These are phyloP conservation scores for Ophiosphaerella korrae DNA, from an alignment of 2,329 filamentous ascomycete genomes.

Conservation along the genomic window DNA sequence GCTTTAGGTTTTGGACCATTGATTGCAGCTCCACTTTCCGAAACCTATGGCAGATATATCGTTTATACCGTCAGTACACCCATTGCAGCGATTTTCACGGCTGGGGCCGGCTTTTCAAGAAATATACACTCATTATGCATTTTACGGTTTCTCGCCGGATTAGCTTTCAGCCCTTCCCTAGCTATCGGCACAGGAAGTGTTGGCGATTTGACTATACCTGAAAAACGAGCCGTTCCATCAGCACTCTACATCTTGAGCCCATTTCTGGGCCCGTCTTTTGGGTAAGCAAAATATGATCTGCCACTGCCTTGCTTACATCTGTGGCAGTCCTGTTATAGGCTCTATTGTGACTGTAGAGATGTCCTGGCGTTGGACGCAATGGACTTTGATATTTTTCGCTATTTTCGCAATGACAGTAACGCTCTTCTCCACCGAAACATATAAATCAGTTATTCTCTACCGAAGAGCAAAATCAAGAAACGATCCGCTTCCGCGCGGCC, in stretches of 20 bases:
- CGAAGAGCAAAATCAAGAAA: not conserved
- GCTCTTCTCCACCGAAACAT: not conserved
- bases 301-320: too few species aligned
- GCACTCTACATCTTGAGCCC: constrained; percentile 43
- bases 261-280: constrained; percentile 43
- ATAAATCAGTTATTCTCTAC: not conserved
- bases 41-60: constrained; percentile 59
- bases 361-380: constrained; percentile 48
- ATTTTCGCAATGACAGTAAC: not conserved
- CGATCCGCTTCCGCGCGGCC: not conserved
- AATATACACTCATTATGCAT: constrained; percentile 73
- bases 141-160: constrained; percentile 60
- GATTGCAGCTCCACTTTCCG: constrained; percentile 61
- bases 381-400: constrained; percentile 47
- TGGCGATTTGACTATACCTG: constrained; percentile 43
- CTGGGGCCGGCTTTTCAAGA: constrained; percentile 56
- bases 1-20: constrained; percentile 64
- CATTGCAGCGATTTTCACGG: constrained; percentile 60
- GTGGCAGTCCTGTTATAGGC: constrained; percentile 43
- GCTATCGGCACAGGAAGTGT: constrained; percentile 48
- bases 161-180: constrained; percentile 37
- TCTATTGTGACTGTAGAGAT: constrained; percentile 45
- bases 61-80: constrained; percentile 72
- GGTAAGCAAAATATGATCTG: constrained; percentile 1
- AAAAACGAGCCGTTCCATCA: constrained; percentile 36